Base-by-base conservation (phyloP, 2,329 filamentous ascomycete species). In the Colletotrichum sp. region DNA sequence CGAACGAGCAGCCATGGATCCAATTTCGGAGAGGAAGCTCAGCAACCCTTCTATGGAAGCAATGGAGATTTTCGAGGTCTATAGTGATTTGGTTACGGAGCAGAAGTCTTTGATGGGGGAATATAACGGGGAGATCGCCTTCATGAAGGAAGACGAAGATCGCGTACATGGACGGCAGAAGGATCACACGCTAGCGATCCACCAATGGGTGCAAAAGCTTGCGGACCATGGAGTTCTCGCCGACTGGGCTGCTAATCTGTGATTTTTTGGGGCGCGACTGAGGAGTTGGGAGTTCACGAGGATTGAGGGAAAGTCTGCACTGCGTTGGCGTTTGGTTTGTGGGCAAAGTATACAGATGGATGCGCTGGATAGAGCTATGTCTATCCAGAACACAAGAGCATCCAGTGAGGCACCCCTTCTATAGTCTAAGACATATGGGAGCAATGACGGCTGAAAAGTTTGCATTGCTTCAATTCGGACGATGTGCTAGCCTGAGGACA, bases 141-240 rank as follows among this genome's bases (percentile, higher is more conserved):
- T 79, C 16, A 84, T 88, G 52, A 84, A 84, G 3, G 87, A 88
- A 14, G 90, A 91, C 73, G 86, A 89, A 26, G 83, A 87, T 61
- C 88, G 89, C 62, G 90, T 92, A 5, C 84, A 85, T 26, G 88
- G 88, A 32, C 86, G 92, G 4, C 89, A 90, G 79, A 89, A 91
- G 79, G 94, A 97, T 80, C 94, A 94, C 80, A 92, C 91, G 1
- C 91, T 92, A 1, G 90, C 92, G 1, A 88, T 96, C 26, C 91
- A 94, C 78, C 86, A 84, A 48, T 96, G 94, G 92, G 83, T 96
- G 59, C 89, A 89, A 77, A 90, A 90, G 76, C 87, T 97, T 73
- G 93, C 93, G 1, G 91, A 92, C 74, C 92, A 93, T 79, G 92
- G 91, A 2, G 84, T 91, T 3, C 82, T 97, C 71, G 85, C 87